Evolutionary conservation across 129 eudicot genomes (phyloP).

Genomic region (Lactuca sativa): DNA sequence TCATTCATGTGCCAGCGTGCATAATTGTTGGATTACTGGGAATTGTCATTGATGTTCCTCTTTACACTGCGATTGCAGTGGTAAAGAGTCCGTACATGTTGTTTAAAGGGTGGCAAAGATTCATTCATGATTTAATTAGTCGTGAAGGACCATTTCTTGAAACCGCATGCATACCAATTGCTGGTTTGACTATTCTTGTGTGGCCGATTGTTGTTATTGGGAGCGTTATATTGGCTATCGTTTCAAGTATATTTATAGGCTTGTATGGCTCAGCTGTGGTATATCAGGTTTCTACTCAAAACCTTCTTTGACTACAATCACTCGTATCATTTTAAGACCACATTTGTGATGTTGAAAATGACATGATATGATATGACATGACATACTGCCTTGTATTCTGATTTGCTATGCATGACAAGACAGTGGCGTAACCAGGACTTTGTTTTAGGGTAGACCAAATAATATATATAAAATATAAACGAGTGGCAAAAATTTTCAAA

Average conservation of each 20-base stretch:
- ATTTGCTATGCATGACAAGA: too few species aligned
- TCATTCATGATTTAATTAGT: constrained; percentile 75
- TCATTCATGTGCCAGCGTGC: constrained; percentile 92
- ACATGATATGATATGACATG: too few species aligned
- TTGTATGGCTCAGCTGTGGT: constrained; percentile 79
- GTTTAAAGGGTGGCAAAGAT: constrained; percentile 93
- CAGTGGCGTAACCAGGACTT: too few species aligned
- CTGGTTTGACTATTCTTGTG: constrained; percentile 89
- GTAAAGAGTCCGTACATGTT: constrained; percentile 83
- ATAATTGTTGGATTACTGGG: constrained; percentile 80
- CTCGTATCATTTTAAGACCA: too few species aligned
- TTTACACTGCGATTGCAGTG: constrained; percentile 79
- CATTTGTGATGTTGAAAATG: too few species aligned
- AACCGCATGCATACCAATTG: constrained; percentile 96
- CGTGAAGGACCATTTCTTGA: constrained; percentile 98
- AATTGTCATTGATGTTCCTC: constrained; percentile 77
- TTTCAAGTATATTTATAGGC: constrained; percentile 81
- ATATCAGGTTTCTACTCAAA: constrained; percentile 64
- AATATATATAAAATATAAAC: too few species aligned
- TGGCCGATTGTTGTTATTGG: constrained; percentile 95
- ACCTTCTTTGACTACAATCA: neutral
- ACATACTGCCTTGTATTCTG: too few species aligned
- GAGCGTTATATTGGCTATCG: constrained; percentile 73
- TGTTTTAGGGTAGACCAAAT: too few species aligned
- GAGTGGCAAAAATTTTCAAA: too few species aligned